These are phyloP conservation scores for Aethionema arabicum DNA, from an alignment of 345 rosid genomes.

Conservation along the genomic window DNA sequence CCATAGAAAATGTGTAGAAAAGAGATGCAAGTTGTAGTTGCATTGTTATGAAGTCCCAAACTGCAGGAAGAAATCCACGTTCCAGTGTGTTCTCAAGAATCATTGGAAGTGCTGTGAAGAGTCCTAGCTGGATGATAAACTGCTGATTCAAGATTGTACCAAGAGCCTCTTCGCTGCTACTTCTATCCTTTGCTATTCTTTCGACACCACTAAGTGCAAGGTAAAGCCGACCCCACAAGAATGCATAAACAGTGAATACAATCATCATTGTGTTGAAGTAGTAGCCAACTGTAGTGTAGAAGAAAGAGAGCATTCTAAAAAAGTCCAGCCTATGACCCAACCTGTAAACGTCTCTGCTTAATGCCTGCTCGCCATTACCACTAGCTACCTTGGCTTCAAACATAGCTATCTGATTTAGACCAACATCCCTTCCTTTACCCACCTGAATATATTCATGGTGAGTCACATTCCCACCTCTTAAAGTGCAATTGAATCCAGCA, in stretches of 20 bases:
- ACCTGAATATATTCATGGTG: slow-evolving; percentile 98
- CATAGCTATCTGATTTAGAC: slow-evolving; percentile 94
- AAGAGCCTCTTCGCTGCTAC: slow-evolving; percentile 69
- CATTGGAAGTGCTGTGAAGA: slow-evolving; percentile 97
- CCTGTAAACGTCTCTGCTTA: slow-evolving; percentile 96
- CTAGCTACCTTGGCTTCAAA: slow-evolving; percentile 99
- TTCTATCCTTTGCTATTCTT: slow-evolving; percentile 52
- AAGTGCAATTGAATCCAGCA: slow-evolving; percentile 98
- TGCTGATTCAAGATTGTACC: slow-evolving; percentile 89
- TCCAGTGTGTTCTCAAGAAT: slow-evolving; percentile 92
- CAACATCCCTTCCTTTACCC: slow-evolving; percentile 99
- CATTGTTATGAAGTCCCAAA: slow-evolving; percentile 97
- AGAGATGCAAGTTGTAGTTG: slow-evolving; percentile 92
- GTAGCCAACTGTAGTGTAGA: slow-evolving; percentile 91
- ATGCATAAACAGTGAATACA: slow-evolving; percentile 82
- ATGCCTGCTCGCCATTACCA: slow-evolving; percentile 97
- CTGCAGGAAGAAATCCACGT: slow-evolving; percentile 87
- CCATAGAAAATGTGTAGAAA: slow-evolving; percentile 96
- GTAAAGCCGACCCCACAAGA: slow-evolving; percentile 95
- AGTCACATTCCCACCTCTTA: slow-evolving; percentile 95
- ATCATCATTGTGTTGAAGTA: slow-evolving; percentile 96
- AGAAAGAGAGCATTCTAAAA: slow-evolving; percentile 95
- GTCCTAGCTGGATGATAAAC: slow-evolving; percentile 86
- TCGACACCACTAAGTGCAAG: slow-evolving; percentile 94
- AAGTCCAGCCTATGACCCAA: slow-evolving; percentile 96